Conservation (phyloP, 176 grass and related monocot genomes). For the Raddia distichophylla region DNA sequence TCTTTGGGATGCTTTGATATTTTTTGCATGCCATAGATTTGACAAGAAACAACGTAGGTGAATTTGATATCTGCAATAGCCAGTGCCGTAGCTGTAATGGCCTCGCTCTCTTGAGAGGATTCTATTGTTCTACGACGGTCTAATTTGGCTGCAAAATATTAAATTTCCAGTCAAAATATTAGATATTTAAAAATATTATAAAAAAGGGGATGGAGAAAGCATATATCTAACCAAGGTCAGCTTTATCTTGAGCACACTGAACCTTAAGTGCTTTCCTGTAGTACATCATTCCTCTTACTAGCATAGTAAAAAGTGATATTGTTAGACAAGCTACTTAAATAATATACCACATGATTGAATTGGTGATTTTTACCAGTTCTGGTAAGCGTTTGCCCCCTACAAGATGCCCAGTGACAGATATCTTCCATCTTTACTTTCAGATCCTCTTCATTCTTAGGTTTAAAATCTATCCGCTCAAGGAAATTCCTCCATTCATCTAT, state of each 20-base stretch:
- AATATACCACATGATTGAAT: constrained; percentile 10
- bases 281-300: constrained; percentile 99
- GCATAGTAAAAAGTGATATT: constrained; percentile 27
- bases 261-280: constrained; percentile 73
- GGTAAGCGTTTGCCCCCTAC: constrained; percentile 82
- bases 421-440: constrained; percentile 24
- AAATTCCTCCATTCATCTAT: constrained; percentile 95
- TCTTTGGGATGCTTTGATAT: constrained; percentile 55
- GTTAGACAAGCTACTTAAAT: constrained; percentile 31
- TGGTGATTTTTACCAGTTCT: constrained; percentile 61
- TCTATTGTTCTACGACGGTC: constrained; percentile 24
- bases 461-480: constrained; percentile 35
- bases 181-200: not conserved
- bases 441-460: constrained; percentile 26
- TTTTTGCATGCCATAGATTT: constrained; percentile 91
- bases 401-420: constrained; percentile 71
- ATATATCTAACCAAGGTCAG: constrained; percentile 49
- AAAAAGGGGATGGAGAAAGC: not conserved
- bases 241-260: constrained; percentile 64
- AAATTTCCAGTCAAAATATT: constrained; percentile 3
- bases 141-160: constrained; percentile 51
- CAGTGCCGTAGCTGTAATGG: not conserved
- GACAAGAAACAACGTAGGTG: constrained; percentile 95
- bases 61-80: constrained; percentile 97
- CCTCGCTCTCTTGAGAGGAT: constrained; percentile 33